phyloP scores from a whole-genome alignment of 2,329 filamentous ascomycete species.

The Fusarium acutatum region DNA sequence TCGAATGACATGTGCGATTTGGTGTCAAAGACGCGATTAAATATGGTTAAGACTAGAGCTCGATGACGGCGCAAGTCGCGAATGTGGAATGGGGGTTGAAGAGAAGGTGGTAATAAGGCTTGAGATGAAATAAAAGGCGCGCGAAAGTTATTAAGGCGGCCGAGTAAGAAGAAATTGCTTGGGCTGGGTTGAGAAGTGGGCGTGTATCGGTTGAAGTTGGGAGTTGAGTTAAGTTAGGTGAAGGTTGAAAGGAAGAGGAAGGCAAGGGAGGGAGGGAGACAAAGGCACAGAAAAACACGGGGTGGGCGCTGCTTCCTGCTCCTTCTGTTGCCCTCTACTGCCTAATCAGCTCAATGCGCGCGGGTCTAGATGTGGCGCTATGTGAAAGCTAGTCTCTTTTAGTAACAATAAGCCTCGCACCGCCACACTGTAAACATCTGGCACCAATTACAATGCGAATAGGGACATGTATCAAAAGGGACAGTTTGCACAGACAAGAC shows the following conservation, averaged over 20 bases:
- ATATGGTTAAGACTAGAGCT: conserved; percentile 6
- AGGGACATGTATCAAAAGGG: conserved; percentile 9
- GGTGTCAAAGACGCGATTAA: conserved; percentile 21
- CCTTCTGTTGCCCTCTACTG: conserved; percentile 27
- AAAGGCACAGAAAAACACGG: conserved; percentile 39
- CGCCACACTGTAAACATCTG: conserved; percentile 23
- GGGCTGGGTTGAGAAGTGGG: conserved; percentile 34
- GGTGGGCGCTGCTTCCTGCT: conserved; percentile 37
- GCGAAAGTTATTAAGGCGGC: conserved; percentile 26
- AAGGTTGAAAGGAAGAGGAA: conserved; percentile 21
- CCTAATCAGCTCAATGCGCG: conserved; percentile 27
- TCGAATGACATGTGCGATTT: conserved; percentile 22
- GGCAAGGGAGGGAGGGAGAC: conserved; percentile 7
- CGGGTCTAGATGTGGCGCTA: conserved; percentile 12
- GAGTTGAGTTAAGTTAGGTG: conserved; percentile 17
- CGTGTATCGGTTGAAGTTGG: conserved; percentile 26
- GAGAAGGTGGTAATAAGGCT: conserved; percentile 17
- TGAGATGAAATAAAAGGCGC: conserved; percentile 24
- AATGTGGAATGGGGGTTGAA: background rate
- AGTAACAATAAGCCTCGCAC: conserved; percentile 26
- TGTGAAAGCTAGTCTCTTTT: conserved; percentile 23
- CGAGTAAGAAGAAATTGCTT: conserved; percentile 15
- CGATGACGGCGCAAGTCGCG: conserved; percentile 19
- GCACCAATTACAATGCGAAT: conserved; percentile 23
- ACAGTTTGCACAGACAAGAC: conserved; percentile 14